phyloP scores from a whole-genome alignment of 345 rosid genomes.

The Luvunga scandens region DNA sequence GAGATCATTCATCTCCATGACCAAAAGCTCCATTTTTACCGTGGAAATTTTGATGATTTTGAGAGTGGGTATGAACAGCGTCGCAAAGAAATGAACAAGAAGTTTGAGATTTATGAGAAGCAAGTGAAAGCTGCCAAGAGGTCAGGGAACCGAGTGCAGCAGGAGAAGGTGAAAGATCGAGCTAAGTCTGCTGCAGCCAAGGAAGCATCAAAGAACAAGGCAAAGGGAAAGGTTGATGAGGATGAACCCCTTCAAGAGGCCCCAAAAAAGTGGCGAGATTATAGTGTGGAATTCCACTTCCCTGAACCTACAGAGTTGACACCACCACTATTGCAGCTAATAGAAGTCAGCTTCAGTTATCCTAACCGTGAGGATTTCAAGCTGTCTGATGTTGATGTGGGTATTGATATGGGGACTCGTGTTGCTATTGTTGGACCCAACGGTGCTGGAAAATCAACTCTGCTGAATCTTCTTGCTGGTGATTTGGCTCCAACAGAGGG shows the following conservation, averaged over 20 bases:
- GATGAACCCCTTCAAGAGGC: slow-evolving; percentile 73
- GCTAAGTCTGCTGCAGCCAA: slow-evolving; percentile 69
- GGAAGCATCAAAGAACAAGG: slow-evolving; percentile 76
- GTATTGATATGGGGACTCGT: slow-evolving; percentile 97
- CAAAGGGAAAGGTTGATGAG: slow-evolving; percentile 72
- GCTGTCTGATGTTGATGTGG: slow-evolving; percentile 81
- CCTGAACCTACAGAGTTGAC: slow-evolving; percentile 96
- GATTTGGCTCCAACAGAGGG: slow-evolving; percentile 83
- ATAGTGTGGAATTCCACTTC: slow-evolving; percentile 89
- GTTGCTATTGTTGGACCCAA: slow-evolving; percentile 95
- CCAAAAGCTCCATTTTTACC: slow-evolving; percentile 71
- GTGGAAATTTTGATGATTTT: slow-evolving; percentile 84
- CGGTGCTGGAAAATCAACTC: slow-evolving; percentile 95
- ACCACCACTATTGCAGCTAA: slow-evolving; percentile 85
- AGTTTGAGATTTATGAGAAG: slow-evolving; percentile 70
- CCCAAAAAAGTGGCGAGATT: slow-evolving; percentile 90
- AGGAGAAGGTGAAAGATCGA: slow-evolving; percentile 85
- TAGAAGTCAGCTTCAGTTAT: slow-evolving; percentile 87
- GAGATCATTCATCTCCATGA: slow-evolving; percentile 94
- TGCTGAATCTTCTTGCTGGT: slow-evolving; percentile 89
- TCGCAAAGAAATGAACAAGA: slow-evolving; percentile 86
- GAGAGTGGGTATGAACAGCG: slow-evolving; percentile 89
- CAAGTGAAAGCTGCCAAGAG: slow-evolving; percentile 86
- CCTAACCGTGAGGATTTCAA: slow-evolving; percentile 79
- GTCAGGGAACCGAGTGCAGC: slow-evolving; percentile 75